Base-by-base conservation (phyloP, 139 green algal genomes). In the Auxenochlorella pyrenoidosa region DNA sequence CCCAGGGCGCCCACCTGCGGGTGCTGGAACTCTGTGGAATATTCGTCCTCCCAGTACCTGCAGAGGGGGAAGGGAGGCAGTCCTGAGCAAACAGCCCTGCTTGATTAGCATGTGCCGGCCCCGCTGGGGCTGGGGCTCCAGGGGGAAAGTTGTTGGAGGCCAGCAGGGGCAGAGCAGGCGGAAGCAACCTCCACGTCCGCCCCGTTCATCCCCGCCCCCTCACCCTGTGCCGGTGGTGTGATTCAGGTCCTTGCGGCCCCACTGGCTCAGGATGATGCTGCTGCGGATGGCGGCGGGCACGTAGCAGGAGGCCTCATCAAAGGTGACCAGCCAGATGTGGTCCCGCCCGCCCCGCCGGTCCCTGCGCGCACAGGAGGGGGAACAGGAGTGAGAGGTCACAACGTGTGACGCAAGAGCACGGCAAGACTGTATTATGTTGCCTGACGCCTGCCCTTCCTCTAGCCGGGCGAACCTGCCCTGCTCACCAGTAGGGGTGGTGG, bases 241-340 rank as follows among this genome's bases (percentile, higher is more conserved):
- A 41, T 75, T 85, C 12, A 44, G 34, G 36, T 85, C 80, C 40
- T 43, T 85, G 12, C 80, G 63, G 4, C 91, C 91, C 91, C 91
- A 94, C 76, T 94, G 90, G 51, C 77, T 79, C 10, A 94, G 78
- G 36, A 94, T 90, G 87, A 87, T 93, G 83, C 84, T 81, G 19
- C 68, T 63, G 54, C 89, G 77, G 19, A 93, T 75, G 16, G 86
- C 87, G 26, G 75, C 79, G 60, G 88, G 90, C 51, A 86, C 54
- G 54, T 79, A 93, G 88, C 94, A 96, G 8, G 88, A 85, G 10
- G 87, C 94, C 84, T 95, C 92, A 58, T 93, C 90, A 44, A 92
- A 89, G 4, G 86, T 63, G 19, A 83, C 40, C 75, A 92, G 38
- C 76, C 83, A 79, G 84, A 84, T 76, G 80, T 85, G 80, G 80